phyloP scores from a whole-genome alignment of 2,329 filamentous ascomycete genomes.

The Scorias spongiosa region DNA sequence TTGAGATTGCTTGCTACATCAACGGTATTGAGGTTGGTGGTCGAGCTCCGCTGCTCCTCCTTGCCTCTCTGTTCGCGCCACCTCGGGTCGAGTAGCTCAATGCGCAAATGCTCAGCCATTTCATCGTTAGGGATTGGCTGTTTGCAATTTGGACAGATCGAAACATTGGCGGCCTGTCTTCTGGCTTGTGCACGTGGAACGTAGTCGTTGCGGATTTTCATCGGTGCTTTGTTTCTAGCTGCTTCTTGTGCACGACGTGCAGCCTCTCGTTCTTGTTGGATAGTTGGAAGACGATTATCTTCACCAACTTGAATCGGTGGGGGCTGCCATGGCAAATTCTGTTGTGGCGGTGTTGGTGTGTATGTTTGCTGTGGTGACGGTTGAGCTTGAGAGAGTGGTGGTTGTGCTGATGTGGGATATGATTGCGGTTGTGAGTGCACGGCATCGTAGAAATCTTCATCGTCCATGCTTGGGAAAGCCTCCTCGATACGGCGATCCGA shows the following conservation, averaged over 20 bases:
- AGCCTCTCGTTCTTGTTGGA: constrained; percentile 34
- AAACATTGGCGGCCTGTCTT: constrained; percentile 49
- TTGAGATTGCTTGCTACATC: constrained; percentile 93
- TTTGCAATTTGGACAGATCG: constrained; percentile 82
- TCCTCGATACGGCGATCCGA: constrained; percentile 81
- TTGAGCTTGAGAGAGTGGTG: constrained; percentile 8
- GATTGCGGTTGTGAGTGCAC: constrained; percentile 12
- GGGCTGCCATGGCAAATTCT: constrained; percentile 13
- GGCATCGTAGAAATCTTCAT: constrained; percentile 28
- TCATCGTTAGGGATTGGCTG: constrained; percentile 78
- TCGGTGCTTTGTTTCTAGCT: constrained; percentile 50
- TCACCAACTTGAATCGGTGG: constrained; percentile 15
- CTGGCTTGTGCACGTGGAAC: constrained; percentile 68
- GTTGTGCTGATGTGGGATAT: constrained; percentile 10
- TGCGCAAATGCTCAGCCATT: constrained; percentile 83
- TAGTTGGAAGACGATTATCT: constrained; percentile 15
- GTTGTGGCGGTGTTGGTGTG: constrained; percentile 13
- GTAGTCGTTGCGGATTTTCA: constrained; percentile 90
- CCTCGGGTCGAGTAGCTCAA: constrained; percentile 80
- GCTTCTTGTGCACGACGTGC: constrained; percentile 60
- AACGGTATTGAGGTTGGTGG: constrained; percentile 69
- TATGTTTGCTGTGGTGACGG: constrained; percentile 11
- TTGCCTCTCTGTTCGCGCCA: constrained; percentile 96
- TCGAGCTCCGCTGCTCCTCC: constrained; percentile 66
- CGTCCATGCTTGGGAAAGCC: constrained; percentile 65